Conservation (phyloP, 2,329 filamentous ascomycete species). For the Xylariomycetidae sp. region DNA sequence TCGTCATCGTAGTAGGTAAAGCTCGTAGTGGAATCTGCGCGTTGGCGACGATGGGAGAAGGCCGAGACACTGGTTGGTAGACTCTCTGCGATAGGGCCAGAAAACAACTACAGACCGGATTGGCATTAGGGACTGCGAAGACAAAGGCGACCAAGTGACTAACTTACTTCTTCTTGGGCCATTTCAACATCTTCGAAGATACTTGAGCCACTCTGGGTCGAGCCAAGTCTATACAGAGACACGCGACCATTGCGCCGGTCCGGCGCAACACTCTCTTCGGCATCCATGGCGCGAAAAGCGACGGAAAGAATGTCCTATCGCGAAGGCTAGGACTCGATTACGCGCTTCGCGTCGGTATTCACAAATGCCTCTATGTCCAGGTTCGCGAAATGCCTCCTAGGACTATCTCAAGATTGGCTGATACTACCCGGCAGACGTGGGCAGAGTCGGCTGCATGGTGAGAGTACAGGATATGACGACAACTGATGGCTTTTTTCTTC, state of each 20-base stretch:
- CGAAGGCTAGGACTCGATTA: too few species aligned
- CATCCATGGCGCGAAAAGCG: constrained; percentile 21
- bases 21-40: constrained; percentile 79
- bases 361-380: too few species aligned
- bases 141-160: constrained; percentile 2
- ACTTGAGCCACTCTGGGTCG: constrained; percentile 69
- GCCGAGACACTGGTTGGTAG: constrained; percentile 91
- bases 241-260: constrained; percentile 13
- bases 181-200: constrained; percentile 96
- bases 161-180: constrained; percentile 81
- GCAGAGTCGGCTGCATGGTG: not conserved
- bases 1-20: constrained; percentile 75
- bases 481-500: too few species aligned
- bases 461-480: too few species aligned
- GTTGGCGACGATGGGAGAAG: constrained; percentile 75
- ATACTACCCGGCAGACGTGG: not conserved
- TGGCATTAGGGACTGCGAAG: constrained; percentile 14
- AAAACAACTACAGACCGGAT: constrained; percentile 57
- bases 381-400: too few species aligned
- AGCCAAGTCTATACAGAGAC: constrained; percentile 57
- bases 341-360: too few species aligned
- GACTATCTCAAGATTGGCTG: constrained; percentile 3
- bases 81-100: constrained; percentile 89
- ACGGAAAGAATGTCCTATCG: too few species aligned
- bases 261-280: constrained; percentile 15